phyloP scores from a whole-genome alignment of 2,329 filamentous ascomycete species.

The Tolypocladium pustulatum region DNA sequence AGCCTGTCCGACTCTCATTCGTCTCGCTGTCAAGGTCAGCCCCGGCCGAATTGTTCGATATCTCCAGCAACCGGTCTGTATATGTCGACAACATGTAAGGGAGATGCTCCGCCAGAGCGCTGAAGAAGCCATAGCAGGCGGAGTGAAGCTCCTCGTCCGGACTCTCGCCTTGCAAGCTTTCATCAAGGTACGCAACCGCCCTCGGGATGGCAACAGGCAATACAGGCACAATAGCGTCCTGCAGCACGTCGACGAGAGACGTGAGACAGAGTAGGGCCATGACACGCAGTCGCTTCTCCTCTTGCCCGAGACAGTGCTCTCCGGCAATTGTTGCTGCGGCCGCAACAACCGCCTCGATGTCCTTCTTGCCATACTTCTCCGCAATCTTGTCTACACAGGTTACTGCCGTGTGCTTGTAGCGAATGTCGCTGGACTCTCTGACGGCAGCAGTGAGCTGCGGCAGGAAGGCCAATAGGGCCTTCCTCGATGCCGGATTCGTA shows the following conservation, averaged over 20 bases:
- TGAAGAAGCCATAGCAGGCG: conserved; percentile 71
- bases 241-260: conserved; percentile 79
- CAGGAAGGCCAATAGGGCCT: conserved; percentile 66
- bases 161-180: conserved; percentile 43
- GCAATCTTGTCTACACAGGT: conserved; percentile 86
- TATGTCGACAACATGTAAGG: conserved; percentile 83
- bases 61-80: conserved; percentile 58
- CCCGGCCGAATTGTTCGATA: conserved; percentile 63
- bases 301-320: conserved; percentile 62
- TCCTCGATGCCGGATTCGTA: conserved; percentile 56
- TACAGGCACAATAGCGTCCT: conserved; percentile 75
- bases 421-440: conserved; percentile 57
- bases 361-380: conserved; percentile 92
- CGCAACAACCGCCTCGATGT: conserved; percentile 62
- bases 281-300: conserved; percentile 61
- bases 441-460: conserved; percentile 71
- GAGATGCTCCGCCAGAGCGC: conserved; percentile 68
- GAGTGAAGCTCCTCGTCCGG: conserved; percentile 61
- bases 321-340: conserved; percentile 71
- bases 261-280: conserved; percentile 84
- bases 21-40: conserved; percentile 50
- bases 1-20: conserved; percentile 54
- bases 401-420: conserved; percentile 76
- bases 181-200: conserved; percentile 59
- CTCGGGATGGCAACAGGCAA: conserved; percentile 66